Evolutionary conservation across 768 basidiomycete species (phyloP).

Genomic region (Strobilomyces confusus): DNA sequence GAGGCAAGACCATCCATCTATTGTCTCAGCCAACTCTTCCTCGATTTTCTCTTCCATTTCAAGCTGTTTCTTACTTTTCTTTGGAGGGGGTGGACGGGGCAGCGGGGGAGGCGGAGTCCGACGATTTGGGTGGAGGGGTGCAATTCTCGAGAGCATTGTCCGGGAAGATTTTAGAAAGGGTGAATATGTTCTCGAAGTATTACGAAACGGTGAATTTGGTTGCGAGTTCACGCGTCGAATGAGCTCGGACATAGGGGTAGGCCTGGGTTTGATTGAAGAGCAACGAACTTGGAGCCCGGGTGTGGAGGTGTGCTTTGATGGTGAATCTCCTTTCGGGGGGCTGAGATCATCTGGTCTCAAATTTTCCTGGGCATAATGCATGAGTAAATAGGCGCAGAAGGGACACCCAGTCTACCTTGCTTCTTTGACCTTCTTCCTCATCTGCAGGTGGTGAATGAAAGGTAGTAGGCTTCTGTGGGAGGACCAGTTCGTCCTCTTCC

Average conservation of each 20-base stretch:
- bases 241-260: constrained; percentile 70
- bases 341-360: constrained; percentile 1
- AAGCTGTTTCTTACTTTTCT: constrained; percentile 78
- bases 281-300: constrained; percentile 14
- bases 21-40: constrained; percentile 68
- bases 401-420: constrained; percentile 11
- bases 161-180: constrained; percentile 65
- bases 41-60: constrained; percentile 77
- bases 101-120: constrained; percentile 69
- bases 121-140: constrained; percentile 71
- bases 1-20: constrained; percentile 58
- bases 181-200: constrained; percentile 43
- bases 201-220: constrained; percentile 51
- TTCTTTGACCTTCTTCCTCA: constrained; percentile 7
- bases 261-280: constrained; percentile 50
- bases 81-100: constrained; percentile 65
- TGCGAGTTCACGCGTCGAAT: constrained; percentile 67
- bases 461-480: background rate
- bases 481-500: constrained; percentile 20
- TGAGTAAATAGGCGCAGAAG: background rate
- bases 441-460: background rate
- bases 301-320: constrained; percentile 7
- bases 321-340: background rate
- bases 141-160: constrained; percentile 60
- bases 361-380: constrained; percentile 12